Conservation (phyloP, 495 filamentous ascomycete genomes). For the Amphirosellinia nigrospora region DNA sequence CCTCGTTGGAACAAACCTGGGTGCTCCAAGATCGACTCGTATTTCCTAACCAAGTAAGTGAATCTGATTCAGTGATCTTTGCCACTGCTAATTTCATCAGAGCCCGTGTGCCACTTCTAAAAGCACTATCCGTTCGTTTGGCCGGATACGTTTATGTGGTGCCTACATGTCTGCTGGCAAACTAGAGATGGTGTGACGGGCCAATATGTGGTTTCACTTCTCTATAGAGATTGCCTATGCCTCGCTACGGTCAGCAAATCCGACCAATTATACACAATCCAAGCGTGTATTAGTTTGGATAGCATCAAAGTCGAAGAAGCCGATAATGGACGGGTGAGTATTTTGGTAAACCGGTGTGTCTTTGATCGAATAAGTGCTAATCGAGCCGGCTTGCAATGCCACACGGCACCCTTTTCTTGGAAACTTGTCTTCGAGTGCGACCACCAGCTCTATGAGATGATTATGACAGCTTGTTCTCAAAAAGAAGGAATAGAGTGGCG, state of each 20-base stretch:
- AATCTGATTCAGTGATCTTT: not conserved
- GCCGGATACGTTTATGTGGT: conserved; percentile 84
- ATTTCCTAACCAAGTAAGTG: conserved; percentile 70
- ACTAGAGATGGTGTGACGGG: conserved; percentile 68
- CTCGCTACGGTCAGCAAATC: conserved; percentile 70
- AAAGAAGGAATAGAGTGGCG: conserved; percentile 84
- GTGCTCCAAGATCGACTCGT: conserved; percentile 77
- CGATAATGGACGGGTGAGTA: conserved; percentile 80
- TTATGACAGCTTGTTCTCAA: conserved; percentile 85
- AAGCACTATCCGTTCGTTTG: conserved; percentile 73
- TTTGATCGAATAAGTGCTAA: conserved; percentile 17
- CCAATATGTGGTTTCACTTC: conserved; percentile 84
- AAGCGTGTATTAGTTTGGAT: conserved; percentile 73
- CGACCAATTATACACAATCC: conserved; percentile 69
- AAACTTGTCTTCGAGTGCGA: conserved; percentile 86
- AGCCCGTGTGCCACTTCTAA: conserved; percentile 54
- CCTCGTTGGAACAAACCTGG: conserved; percentile 73
- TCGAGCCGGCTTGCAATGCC: conserved; percentile 72
- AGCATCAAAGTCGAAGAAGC: conserved; percentile 76
- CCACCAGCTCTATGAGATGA: conserved; percentile 79
- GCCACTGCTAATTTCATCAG: conserved; percentile 33
- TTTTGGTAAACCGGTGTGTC: not conserved
- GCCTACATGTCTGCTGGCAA: conserved; percentile 87
- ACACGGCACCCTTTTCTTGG: conserved; percentile 87
- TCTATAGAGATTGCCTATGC: conserved; percentile 82